Evolutionary conservation across 768 basidiomycete species (phyloP), one percentile per base, ranked within the genome.

Genomic region (Macrocybe gigantea): DNA sequence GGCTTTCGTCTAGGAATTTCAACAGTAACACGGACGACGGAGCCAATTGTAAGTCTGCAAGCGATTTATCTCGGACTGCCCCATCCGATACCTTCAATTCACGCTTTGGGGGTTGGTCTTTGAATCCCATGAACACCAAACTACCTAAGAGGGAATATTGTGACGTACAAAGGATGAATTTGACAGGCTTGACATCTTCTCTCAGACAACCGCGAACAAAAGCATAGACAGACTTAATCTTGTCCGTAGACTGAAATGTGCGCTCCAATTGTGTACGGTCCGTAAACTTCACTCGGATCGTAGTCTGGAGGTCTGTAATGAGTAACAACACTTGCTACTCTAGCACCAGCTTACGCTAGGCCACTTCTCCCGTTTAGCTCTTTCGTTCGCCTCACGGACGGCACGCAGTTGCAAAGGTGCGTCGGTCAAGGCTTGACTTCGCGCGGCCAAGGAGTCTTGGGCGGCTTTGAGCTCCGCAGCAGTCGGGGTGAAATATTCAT

Each of bases 41-140:
- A 1, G 91, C 80, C 15, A 95, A 70, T 33, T 85, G 76, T 8
- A 95, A 74, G 37, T 90, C 78, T 2, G 73, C 64, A 1, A 95
- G 72, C 8, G 74, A 75, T 44, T 83, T 71, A 59, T 86, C 82
- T 54, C 82, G 81, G 30, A 89, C 81, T 49, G 71, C 66, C 7
- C 80, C 79, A 56, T 93, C 92, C 5, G 86, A 88, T 6, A 89
- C 85, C 54, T 83, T 88, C 56, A 90, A 72, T 47, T 95, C 93
- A 29, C 85, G 80, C 56, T 82, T 84, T 1, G 92, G 93, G 2
- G 89, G 90, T 67, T 93, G 88, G 64, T 88, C 90, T 93, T 30
- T 29, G 29, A 42, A 30, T 8, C 14, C n/a, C 14, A 33, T 34
- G 3, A 31, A 34, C 31, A 13, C 11, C 12, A 10, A 5, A 15